phyloP scores from a whole-genome alignment of 2,329 filamentous ascomycete genomes.

The Hypoxylon sp. region DNA sequence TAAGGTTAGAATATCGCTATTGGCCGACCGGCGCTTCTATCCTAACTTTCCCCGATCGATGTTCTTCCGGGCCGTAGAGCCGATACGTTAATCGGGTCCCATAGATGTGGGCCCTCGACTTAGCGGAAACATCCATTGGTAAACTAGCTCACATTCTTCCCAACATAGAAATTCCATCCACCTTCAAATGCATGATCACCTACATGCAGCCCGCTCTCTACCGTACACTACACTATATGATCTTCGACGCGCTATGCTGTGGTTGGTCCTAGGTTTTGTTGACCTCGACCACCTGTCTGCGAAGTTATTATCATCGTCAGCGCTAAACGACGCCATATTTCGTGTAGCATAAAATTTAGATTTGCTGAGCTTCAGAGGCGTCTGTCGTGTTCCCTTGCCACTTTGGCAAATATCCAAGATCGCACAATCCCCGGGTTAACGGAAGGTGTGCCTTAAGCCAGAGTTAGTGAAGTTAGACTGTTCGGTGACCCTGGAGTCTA shows the following conservation, averaged over 20 bases:
- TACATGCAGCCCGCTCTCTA: slow-evolving; percentile 30
- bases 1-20: slow-evolving; percentile 17
- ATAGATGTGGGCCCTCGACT: slow-evolving; percentile 19
- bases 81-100: slow-evolving; percentile 37
- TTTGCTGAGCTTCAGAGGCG: slow-evolving; percentile 7
- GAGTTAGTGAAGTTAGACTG: slow-evolving; percentile 17
- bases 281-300: slow-evolving; percentile 10
- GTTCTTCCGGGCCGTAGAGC: slow-evolving; percentile 38
- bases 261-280: slow-evolving; percentile 13
- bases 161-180: slow-evolving; percentile 18
- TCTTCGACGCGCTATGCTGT: slow-evolving; percentile 29
- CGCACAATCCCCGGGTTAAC: slow-evolving; percentile 27
- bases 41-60: slow-evolving; percentile 41
- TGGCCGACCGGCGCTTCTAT: slow-evolving; percentile 35
- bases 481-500: slow-evolving; percentile 20
- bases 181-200: slow-evolving; percentile 37
- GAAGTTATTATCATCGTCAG: slow-evolving; percentile 12
- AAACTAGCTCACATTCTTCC: slow-evolving; percentile 28
- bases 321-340: slow-evolving; percentile 4
- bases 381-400: slow-evolving; percentile 10
- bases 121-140: slow-evolving; percentile 29
- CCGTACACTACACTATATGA: slow-evolving; percentile 12
- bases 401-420: slow-evolving; percentile 23
- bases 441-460: slow-evolving; percentile 23
- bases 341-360: slow-evolving; percentile 2